A percentile compares a stretch with the other conserved stretches of the same genome.
Conservation (phyloP, 225 moss, liverwort and hornwort genomes). For the Rhytidiadelphus loreus region DNA sequence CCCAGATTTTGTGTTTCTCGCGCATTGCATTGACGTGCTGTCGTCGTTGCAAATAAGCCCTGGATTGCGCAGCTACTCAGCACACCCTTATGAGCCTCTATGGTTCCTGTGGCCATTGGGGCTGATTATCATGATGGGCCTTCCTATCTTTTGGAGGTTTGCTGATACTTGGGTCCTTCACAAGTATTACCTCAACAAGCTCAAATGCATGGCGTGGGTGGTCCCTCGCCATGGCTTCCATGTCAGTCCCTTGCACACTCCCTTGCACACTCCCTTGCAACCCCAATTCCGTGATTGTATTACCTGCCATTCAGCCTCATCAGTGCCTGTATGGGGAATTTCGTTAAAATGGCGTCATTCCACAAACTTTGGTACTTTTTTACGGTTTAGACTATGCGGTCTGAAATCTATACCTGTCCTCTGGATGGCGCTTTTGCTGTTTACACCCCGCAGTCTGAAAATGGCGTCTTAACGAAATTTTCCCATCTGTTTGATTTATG, state of each 20-base stretch:
- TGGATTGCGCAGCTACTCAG: conserved; percentile 34
- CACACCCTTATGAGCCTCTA: conserved; percentile 33
- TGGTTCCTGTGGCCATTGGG: conserved; percentile 53
- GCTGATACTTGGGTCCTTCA: conserved; percentile 53
- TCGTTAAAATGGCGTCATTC: too few relatives aligned
- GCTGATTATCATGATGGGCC: background rate
- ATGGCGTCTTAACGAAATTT: too few relatives aligned
- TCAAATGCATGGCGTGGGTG: conserved; percentile 72
- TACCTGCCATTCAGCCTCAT: too few relatives aligned
- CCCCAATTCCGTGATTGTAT: background rate
- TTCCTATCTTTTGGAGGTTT: conserved; percentile 33
- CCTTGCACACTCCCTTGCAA: background rate
- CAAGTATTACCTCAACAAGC: conserved; percentile 42
- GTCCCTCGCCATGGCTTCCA: conserved; percentile 89
- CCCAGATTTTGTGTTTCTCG: conserved; percentile 88
- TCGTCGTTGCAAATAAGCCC: conserved; percentile 61
- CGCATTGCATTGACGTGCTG: conserved; percentile 70
- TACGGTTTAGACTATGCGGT: too few relatives aligned
- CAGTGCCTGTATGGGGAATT: background rate
- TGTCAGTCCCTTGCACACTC: too few relatives aligned
- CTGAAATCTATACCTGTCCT: too few relatives aligned
- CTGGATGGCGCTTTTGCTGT: too few relatives aligned
- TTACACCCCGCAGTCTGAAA: too few relatives aligned
- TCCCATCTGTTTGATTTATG: background rate
- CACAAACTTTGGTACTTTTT: too few relatives aligned